Evolutionary conservation across 2,329 filamentous ascomycete genomes (phyloP).

Genomic region (Aspergillus viridinutans): DNA sequence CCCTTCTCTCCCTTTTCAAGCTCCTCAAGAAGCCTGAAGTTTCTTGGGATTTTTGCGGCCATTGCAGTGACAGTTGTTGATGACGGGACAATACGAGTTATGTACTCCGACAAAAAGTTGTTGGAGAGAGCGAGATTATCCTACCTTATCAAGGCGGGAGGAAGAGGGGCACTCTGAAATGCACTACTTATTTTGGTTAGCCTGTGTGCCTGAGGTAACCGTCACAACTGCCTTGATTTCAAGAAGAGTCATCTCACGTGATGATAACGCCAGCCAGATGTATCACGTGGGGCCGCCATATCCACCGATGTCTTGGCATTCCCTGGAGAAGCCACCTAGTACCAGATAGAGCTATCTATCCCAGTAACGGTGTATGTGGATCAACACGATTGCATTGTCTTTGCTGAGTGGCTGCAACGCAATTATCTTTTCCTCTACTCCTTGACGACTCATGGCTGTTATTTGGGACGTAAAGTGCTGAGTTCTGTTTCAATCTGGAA

Average conservation of each 20-base stretch:
- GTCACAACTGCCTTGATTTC: not conserved
- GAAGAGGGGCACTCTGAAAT: conserved; percentile 16
- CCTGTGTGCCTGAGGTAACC: not conserved
- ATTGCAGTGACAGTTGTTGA: conserved; percentile 33
- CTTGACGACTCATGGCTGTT: not conserved
- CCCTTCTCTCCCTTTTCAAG: conserved; percentile 99
- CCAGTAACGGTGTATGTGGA: not conserved
- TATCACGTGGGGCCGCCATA: conserved; percentile 15
- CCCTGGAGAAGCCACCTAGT: conserved; percentile 18
- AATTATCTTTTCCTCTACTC: not conserved
- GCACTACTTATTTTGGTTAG: not conserved
- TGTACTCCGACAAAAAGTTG: conserved; percentile 1
- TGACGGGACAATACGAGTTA: not conserved
- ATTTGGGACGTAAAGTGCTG: not conserved
- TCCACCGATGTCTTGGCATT: conserved; percentile 16
- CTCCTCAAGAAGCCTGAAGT: conserved; percentile 95
- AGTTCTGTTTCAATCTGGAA: not conserved
- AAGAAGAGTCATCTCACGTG: conserved; percentile 1
- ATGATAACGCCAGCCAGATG: conserved; percentile 2
- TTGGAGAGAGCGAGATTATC: conserved; percentile 9
- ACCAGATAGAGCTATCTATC: not conserved
- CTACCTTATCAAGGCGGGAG: not conserved
- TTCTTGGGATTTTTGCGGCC: conserved; percentile 79
- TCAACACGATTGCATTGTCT: not conserved
- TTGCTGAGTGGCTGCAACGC: not conserved